Evolutionary conservation across 2,329 filamentous ascomycete genomes (phyloP).

Genomic region (Phoma herbarum): DNA sequence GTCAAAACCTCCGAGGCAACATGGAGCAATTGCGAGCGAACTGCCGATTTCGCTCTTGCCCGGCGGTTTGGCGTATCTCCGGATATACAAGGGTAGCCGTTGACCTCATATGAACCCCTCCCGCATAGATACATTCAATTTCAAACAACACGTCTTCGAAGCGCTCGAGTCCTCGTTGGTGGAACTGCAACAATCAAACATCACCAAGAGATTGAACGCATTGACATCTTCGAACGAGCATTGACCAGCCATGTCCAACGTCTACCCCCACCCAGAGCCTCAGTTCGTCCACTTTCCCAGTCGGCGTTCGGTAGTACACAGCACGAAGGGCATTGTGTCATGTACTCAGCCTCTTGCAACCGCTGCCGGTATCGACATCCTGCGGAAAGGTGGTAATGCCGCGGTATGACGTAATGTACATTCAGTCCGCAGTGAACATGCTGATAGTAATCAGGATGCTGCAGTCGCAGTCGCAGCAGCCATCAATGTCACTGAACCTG

Average conservation of each 20-base stretch:
- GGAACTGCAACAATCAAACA: not conserved
- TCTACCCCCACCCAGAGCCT: conserved; percentile 60
- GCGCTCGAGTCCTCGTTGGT: not conserved
- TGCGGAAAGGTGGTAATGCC: conserved; percentile 91
- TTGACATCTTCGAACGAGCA: not conserved
- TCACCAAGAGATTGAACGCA: not conserved
- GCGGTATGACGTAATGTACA: conserved; percentile 69
- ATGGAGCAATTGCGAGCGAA: conserved; percentile 23
- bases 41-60: conserved; percentile 31
- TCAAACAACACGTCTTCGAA: not conserved
- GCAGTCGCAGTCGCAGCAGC: conserved; percentile 93
- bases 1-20: conserved; percentile 23
- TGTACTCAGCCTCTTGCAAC: conserved; percentile 90
- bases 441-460: conserved; percentile 74
- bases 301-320: conserved; percentile 90
- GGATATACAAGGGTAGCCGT: conserved; percentile 37
- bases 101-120: conserved; percentile 23
- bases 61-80: conserved; percentile 38
- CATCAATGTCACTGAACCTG: conserved; percentile 92
- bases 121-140: conserved; percentile 9
- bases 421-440: conserved; percentile 3
- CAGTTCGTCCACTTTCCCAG: conserved; percentile 75
- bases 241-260: conserved; percentile 41
- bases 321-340: conserved; percentile 88
- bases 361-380: conserved; percentile 82